phyloP scores from a whole-genome alignment of 1,284 basidiomycete species.

The Pterulicium gracile region DNA sequence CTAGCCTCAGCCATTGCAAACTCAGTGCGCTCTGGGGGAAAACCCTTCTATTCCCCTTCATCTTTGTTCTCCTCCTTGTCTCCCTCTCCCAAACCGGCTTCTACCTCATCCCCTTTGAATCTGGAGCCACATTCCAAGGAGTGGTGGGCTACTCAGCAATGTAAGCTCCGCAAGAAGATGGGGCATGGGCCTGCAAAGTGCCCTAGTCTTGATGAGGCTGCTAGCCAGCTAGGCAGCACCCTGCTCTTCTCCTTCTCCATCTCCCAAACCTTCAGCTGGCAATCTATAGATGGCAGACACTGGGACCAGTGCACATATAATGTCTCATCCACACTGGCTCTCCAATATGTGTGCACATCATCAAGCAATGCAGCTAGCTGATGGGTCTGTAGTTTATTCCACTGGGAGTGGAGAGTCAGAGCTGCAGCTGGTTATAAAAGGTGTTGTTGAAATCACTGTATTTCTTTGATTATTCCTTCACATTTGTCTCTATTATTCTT shows the following conservation, averaged over 20 bases:
- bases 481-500: too few relatives aligned
- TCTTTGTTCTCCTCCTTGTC: too few relatives aligned
- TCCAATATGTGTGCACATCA: background rate
- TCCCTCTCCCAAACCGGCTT: background rate
- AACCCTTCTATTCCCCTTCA: background rate
- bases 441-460: too few relatives aligned
- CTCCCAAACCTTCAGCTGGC: background rate
- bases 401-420: background rate
- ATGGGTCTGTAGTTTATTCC: background rate
- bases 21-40: background rate
- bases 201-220: background rate
- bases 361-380: background rate
- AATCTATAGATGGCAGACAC: slow-evolving; percentile 9
- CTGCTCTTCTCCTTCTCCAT: background rate
- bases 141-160: background rate
- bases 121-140: too few relatives aligned
- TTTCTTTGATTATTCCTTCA: too few relatives aligned
- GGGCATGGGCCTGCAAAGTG: background rate
- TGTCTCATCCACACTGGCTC: slow-evolving; percentile 1
- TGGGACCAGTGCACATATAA: slow-evolving; percentile 7
- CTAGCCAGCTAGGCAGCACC: background rate
- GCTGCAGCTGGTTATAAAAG: background rate
- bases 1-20: background rate
- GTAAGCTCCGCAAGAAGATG: background rate
- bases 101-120: too few relatives aligned